phyloP scores from a whole-genome alignment of 768 basidiomycete genomes.

The Rhizopogon vinicolor region DNA sequence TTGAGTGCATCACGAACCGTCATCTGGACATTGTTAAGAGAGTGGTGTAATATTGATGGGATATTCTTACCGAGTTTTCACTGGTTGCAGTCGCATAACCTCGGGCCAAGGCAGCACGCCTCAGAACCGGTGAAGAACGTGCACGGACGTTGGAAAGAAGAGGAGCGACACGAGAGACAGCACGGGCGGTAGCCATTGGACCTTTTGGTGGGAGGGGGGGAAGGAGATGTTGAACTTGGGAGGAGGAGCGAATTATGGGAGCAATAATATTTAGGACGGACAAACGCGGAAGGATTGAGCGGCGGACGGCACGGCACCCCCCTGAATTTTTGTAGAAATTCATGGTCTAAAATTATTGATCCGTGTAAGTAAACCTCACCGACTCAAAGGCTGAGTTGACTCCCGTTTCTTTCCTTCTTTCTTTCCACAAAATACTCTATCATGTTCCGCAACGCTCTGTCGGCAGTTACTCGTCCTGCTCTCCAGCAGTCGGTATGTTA shows the following conservation, averaged over 20 bases:
- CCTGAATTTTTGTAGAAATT: neutral
- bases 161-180: slow-evolving; percentile 63
- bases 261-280: slow-evolving; percentile 8
- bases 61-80: slow-evolving; percentile 42
- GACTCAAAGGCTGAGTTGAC: neutral
- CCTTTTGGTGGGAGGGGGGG: slow-evolving; percentile 26
- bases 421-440: slow-evolving; percentile 27
- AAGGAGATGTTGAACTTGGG: slow-evolving; percentile 17
- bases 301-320: neutral
- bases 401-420: slow-evolving; percentile 30
- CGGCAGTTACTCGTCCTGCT: slow-evolving; percentile 50
- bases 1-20: slow-evolving; percentile 98
- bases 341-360: neutral
- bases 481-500: slow-evolving; percentile 47
- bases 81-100: slow-evolving; percentile 56
- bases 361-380: neutral
- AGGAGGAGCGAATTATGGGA: slow-evolving; percentile 3
- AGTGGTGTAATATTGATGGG: slow-evolving; percentile 25
- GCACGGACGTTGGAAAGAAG: slow-evolving; percentile 36
- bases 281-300: slow-evolving; percentile 5
- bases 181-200: slow-evolving; percentile 54
- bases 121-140: slow-evolving; percentile 35
- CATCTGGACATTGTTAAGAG: slow-evolving; percentile 54
- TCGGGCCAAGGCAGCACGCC: slow-evolving; percentile 44
- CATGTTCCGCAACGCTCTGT: slow-evolving; percentile 68